Evolutionary conservation across 2,329 filamentous ascomycete genomes (phyloP).

Genomic region (Samsoniella hepiali): DNA sequence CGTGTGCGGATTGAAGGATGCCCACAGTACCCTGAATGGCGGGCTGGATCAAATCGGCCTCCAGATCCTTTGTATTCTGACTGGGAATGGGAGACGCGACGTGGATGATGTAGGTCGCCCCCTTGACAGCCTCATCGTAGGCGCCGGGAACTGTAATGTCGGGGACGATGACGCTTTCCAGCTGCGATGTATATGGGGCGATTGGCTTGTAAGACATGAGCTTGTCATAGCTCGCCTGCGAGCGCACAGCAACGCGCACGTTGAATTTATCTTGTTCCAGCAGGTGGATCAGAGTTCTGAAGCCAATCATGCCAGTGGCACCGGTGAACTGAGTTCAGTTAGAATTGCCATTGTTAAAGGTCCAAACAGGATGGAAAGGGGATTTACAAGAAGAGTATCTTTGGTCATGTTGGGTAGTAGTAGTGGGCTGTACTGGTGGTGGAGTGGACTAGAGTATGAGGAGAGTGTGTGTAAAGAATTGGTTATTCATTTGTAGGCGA

Average conservation of each 20-base stretch:
- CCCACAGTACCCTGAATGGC: conserved; percentile 35
- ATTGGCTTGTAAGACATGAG: conserved; percentile 7
- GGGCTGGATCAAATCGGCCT: conserved; percentile 29
- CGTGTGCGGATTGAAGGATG: conserved; percentile 37
- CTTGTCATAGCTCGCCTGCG: conserved; percentile 20
- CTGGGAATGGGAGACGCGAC: conserved; percentile 28
- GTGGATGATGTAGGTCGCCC: conserved; percentile 36
- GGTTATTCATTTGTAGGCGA: background rate
- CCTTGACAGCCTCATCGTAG: conserved; percentile 39
- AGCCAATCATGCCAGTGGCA: conserved; percentile 32
- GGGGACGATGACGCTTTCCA: conserved; percentile 32
- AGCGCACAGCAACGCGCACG: conserved; percentile 31
- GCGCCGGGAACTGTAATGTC: conserved; percentile 36
- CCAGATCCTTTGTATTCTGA: conserved; percentile 16
- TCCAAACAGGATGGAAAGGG: too few relatives aligned
- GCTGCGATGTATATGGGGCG: conserved; percentile 18
- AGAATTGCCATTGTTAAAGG: background rate
- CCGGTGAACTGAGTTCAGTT: conserved; percentile 26
- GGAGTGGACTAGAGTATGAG: background rate
- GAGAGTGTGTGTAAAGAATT: background rate
- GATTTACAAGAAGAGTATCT: conserved; percentile 5
- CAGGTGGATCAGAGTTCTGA: conserved; percentile 25
- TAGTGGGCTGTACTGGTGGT: background rate
- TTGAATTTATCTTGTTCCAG: conserved; percentile 26
- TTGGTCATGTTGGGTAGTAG: conserved; percentile 4